A percentile compares a stretch with the other conserved stretches of the same genome.
Evolutionary conservation across 2,329 filamentous ascomycete genomes (phyloP).

Genomic region (Periglandula ipomoeae): DNA sequence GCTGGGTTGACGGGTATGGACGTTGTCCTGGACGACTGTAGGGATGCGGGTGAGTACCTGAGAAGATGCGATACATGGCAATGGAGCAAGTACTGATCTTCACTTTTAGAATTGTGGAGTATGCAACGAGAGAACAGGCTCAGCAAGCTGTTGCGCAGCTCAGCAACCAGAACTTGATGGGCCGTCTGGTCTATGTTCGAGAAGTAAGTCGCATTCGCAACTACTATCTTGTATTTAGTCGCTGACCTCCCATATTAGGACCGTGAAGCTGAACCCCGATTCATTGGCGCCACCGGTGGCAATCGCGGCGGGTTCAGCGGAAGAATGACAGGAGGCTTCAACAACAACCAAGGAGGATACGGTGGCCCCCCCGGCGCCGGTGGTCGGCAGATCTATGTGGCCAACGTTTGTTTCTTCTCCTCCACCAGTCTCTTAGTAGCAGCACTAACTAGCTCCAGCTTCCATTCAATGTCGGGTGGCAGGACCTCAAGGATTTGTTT

Average conservation of each 20-base stretch:
- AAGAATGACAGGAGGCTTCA: slow-evolving; percentile 41
- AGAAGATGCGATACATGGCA: neutral
- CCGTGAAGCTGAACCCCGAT: slow-evolving; percentile 94
- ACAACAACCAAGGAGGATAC: slow-evolving; percentile 42
- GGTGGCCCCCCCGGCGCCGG: slow-evolving; percentile 38
- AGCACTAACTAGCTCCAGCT: slow-evolving; percentile 49
- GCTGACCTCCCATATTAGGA: slow-evolving; percentile 50
- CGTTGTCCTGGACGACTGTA: slow-evolving; percentile 83
- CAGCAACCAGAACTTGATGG: slow-evolving; percentile 99
- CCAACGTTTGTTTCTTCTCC: slow-evolving; percentile 75
- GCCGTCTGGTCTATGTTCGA: slow-evolving; percentile 94
- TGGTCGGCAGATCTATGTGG: slow-evolving; percentile 89
- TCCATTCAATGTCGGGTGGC: slow-evolving; percentile 95
- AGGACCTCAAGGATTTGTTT: slow-evolving; percentile 97
- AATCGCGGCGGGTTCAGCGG: slow-evolving; percentile 54
- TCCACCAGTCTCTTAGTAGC: neutral
- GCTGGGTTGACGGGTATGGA: slow-evolving; percentile 99
- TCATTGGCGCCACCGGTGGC: slow-evolving; percentile 64
- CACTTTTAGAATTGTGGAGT: slow-evolving; percentile 88
- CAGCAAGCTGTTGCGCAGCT: slow-evolving; percentile 94
- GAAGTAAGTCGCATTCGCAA: slow-evolving; percentile 54
- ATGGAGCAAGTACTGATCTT: neutral
- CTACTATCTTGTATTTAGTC: neutral
- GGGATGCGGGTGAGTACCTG: slow-evolving; percentile 90
- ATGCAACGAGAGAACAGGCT: slow-evolving; percentile 98